Base-by-base conservation (phyloP, 2,329 filamentous ascomycete genomes). In the Colletotrichum destructivum region DNA sequence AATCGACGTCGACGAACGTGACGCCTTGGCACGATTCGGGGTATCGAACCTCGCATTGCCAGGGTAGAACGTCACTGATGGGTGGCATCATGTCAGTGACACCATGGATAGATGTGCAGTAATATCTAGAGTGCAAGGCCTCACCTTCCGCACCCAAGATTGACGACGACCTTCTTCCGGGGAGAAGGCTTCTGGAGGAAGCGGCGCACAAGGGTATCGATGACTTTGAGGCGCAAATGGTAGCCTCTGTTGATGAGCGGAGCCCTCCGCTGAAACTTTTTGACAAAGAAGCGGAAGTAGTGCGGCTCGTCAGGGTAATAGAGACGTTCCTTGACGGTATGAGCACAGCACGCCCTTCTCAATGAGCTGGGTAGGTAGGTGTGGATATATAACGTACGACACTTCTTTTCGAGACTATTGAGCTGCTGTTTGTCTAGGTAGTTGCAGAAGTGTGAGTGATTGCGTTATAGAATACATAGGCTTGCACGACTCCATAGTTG, bases 171-270 rank as follows among this genome's bases (percentile, higher is more conserved):
- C 80, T 94, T 97, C 74, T 88, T 91, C 42, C 85, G 84, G 21
- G 84, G 82, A 9, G 86, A 81, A 16, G 79, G 79, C 55, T 77
- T 84, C 71, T 87, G 82, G n/a, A 98, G 85, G 75, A 98, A 98
- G n/a, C 88, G 85, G 23, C 88, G 87, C 21, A 97, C 91, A 6
- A 91, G 87, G 73, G 91, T 87, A 78, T 97, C 94, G 70, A 98
- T 91, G 18, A 93, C 92, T 79, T 93, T 92, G 85, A 98, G 92
- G 40, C 95, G 90, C 47, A 98, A 84, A 89, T 94, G 94, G 78
- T 97, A 98, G 60, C 94, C 94, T 56, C 95, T 89, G 80, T 98
- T 98, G 78, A 98, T 96, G 62, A 98, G 86, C 1, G 96, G 95
- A n/a, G 94, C 91, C 59, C 95, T 88, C 72, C 94, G 88, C 81